These are phyloP conservation scores for Botrytis fragariae DNA, from an alignment of 2,329 filamentous ascomycete genomes.

Conservation along the genomic window DNA sequence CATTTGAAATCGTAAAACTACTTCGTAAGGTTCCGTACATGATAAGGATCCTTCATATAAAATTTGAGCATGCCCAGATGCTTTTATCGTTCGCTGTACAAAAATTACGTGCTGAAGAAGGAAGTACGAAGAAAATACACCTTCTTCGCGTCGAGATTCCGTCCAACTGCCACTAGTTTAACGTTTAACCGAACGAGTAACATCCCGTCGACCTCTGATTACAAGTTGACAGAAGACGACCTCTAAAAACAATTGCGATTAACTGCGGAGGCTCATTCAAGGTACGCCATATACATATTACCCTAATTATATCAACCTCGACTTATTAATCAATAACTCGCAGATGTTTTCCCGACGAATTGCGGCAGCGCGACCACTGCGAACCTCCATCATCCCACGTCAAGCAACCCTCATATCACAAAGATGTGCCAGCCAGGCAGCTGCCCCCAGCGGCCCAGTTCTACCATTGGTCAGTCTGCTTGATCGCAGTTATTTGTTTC, in stretches of 20 bases:
- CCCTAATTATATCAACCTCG: not conserved
- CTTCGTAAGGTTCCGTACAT: conserved; percentile 50
- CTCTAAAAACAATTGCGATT: not conserved
- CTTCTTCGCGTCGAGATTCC: conserved; percentile 18
- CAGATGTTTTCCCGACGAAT: conserved; percentile 63
- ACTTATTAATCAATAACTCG: conserved; percentile 12
- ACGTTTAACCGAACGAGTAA: conserved; percentile 28
- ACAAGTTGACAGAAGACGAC: conserved; percentile 1
- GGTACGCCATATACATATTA: not conserved
- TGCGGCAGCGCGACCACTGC: conserved; percentile 49
- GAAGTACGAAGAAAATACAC: conserved; percentile 19
- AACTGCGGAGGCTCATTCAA: conserved; percentile 17
- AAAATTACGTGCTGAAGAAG: conserved; percentile 15
- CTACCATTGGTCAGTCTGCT: conserved; percentile 33
- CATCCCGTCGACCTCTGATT: conserved; percentile 18
- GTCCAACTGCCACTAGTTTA: conserved; percentile 25
- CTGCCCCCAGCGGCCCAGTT: conserved; percentile 25
- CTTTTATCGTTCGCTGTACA: conserved; percentile 41
- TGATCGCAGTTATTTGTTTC: not conserved
- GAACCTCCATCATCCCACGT: conserved; percentile 47
- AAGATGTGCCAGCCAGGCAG: conserved; percentile 41
- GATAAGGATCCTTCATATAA: conserved; percentile 47
- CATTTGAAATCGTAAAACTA: conserved; percentile 58
- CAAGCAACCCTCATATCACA: conserved; percentile 54
- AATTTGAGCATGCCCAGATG: conserved; percentile 56